These are phyloP conservation scores for Epichloe sibirici DNA, from an alignment of 2,329 filamentous ascomycete genomes.

Conservation along the genomic window DNA sequence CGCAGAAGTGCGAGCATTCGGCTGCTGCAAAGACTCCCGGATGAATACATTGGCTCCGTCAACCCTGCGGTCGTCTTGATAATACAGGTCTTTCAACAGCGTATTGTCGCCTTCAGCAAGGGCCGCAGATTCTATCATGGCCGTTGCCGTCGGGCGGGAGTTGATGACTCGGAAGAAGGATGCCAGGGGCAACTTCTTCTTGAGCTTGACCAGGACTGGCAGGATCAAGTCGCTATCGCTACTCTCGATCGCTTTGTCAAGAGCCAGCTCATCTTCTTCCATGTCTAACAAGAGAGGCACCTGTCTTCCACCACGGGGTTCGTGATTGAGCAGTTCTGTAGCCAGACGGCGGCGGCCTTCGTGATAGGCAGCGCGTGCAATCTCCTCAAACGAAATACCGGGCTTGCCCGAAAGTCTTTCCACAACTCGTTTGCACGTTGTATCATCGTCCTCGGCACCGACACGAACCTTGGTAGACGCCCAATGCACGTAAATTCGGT, in stretches of 20 bases:
- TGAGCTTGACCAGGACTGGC: conserved; percentile 75
- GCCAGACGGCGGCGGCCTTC: conserved; percentile 84
- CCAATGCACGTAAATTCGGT: conserved; percentile 93
- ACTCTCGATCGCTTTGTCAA: conserved; percentile 93
- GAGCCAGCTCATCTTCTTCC: conserved; percentile 88
- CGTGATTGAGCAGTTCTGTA: conserved; percentile 82
- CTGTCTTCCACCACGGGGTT: conserved; percentile 89
- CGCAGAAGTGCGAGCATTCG: conserved; percentile 53
- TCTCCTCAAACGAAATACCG: conserved; percentile 90
- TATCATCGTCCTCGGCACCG: conserved; percentile 75
- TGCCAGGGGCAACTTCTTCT: conserved; percentile 79
- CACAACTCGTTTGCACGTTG: conserved; percentile 76
- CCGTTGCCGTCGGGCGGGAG: conserved; percentile 69
- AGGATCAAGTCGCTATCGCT: conserved; percentile 91
- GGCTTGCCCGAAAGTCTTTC: conserved; percentile 76
- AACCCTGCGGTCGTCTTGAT: conserved; percentile 84
- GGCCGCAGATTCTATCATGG: conserved; percentile 78
- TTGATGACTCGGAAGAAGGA: conserved; percentile 91
- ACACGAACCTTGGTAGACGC: conserved; percentile 85
- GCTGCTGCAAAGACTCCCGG: conserved; percentile 66
- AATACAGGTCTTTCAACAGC: conserved; percentile 89
- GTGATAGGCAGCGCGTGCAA: conserved; percentile 85
- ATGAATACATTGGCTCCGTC: conserved; percentile 85
- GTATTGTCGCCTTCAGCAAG: conserved; percentile 57
- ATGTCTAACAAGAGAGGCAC: conserved; percentile 86